A percentile compares a stretch with the other conserved stretches of the same genome.
Evolutionary conservation across 306 rosid genomes (phyloP).

Genomic region (Medicago ruthenica): DNA sequence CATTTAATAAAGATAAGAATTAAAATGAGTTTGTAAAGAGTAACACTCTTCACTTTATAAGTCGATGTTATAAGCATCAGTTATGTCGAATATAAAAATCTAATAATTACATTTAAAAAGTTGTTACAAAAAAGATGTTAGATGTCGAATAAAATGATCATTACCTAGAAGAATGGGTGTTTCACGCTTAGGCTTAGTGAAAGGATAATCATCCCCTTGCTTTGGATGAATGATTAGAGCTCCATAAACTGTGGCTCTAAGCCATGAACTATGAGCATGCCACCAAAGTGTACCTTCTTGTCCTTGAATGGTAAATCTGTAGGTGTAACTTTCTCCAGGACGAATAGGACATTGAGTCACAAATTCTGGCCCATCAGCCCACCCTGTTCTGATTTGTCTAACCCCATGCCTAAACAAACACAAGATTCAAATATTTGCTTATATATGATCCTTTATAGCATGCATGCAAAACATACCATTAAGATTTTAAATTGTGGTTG

Average conservation of each 20-base stretch:
- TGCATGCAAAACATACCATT: slow-evolving; percentile 1
- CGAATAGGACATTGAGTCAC: slow-evolving; percentile 94
- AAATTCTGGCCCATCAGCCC: slow-evolving; percentile 99
- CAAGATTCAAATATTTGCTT: neutral
- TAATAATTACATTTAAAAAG: neutral
- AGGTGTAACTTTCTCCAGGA: slow-evolving; percentile 83
- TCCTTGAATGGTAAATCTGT: slow-evolving; percentile 76
- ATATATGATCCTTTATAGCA: neutral
- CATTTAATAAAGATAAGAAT: neutral
- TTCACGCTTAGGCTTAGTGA: slow-evolving; percentile 79
- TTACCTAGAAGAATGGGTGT: slow-evolving; percentile 78
- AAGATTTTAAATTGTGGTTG: neutral
- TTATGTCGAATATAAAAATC: too few species aligned
- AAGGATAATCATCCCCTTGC: slow-evolving; percentile 77
- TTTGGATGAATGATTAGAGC: slow-evolving; percentile 80
- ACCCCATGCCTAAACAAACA: slow-evolving; percentile 77
- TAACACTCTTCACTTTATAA: neutral
- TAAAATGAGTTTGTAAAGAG: neutral
- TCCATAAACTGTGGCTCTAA: slow-evolving; percentile 91
- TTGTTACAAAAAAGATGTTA: neutral
- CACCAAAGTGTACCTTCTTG: slow-evolving; percentile 99
- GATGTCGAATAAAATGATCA: neutral
- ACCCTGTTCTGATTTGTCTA: slow-evolving; percentile 82
- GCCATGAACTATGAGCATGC: slow-evolving; percentile 99
- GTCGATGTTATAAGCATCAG: too few species aligned